These are phyloP conservation scores for Prunus mume DNA, from an alignment of 306 rosid genomes.

Conservation along the genomic window DNA sequence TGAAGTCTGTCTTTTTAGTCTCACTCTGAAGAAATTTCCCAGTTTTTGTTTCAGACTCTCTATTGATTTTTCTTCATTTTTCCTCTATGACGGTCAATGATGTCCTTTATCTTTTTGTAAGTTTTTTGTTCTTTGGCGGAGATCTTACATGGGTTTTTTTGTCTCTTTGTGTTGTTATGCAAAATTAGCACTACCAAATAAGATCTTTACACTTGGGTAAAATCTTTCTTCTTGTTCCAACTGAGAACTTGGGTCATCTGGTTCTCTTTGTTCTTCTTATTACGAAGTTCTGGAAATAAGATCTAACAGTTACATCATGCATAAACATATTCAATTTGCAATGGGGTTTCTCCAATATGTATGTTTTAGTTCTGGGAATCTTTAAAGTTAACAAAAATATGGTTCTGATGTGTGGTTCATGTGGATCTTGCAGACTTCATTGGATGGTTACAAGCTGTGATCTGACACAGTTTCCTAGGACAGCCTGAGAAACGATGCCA, in stretches of 20 bases:
- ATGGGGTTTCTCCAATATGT: slow-evolving; percentile 2
- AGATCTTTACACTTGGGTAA: slow-evolving; percentile 1
- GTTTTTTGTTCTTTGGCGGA: neutral
- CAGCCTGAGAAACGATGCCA: slow-evolving; percentile 83
- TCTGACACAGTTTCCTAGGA: slow-evolving; percentile 22
- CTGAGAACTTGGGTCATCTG: slow-evolving; percentile 4
- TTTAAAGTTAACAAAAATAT: neutral
- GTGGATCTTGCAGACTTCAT: slow-evolving; percentile 49
- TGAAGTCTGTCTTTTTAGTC: slow-evolving; percentile 13
- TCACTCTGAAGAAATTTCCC: slow-evolving; percentile 22
- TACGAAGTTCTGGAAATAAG: neutral
- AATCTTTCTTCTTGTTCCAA: slow-evolving; percentile 12
- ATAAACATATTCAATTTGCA: slow-evolving; percentile 21
- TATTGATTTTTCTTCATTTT: slow-evolving; percentile 18
- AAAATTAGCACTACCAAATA: slow-evolving; percentile 14
- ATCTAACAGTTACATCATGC: slow-evolving; percentile 11
- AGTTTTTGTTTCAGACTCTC: slow-evolving; percentile 6
- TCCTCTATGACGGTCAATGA: neutral
- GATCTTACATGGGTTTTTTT: slow-evolving; percentile 33
- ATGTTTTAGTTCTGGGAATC: neutral
- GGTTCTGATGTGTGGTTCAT: slow-evolving; percentile 21
- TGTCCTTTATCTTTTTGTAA: slow-evolving; percentile 12
- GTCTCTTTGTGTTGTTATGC: slow-evolving; percentile 28
- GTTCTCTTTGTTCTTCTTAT: neutral
- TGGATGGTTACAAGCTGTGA: slow-evolving; percentile 34